Base-by-base conservation (phyloP, 192 early-diverging fungal genomes). In the Backusella sp. region DNA sequence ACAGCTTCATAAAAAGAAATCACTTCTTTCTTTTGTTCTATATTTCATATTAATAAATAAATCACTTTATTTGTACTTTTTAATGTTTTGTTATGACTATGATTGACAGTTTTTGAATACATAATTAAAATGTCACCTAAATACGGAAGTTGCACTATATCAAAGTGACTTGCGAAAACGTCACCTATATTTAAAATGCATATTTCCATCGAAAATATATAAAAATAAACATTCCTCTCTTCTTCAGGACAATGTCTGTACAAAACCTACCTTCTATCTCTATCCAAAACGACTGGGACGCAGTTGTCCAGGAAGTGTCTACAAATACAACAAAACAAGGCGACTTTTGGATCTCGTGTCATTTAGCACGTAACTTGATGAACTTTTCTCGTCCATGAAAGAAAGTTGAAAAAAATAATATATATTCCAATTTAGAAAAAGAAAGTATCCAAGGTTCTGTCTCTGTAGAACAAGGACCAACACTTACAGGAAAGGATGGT, bases 201-300 rank as follows among this genome's bases (percentile, higher is more conserved):
- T 32, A 32, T 39, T 39, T 39, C 8, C 11, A 39, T 39, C 11
- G 1, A 39, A 39, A 39, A 39, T 39, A 39, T 11, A 39, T 11
- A 39, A 39, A 37, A 37, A 37, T 12, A 39, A 3, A 8, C 37
- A 39, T 39, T 3, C 11, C 37, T 39, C 46, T n/a, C 46, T 44
- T 49, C 17, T 49, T 49, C 46, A 49, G 3, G 46, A 3, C 9
- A 41, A 73, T 73, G 72, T 35, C 52, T 4, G 11, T 73, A 26
- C 19, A 59, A 21, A 34, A 8, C 30, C 39, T 78, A 39, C 77
- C 80, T 14, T 81, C 79, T 66, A 77, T 86, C 35, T 85, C 85
- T 1, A 84, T 88, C 3, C 87, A 88, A 69, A 72, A 84, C 4
- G 87, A 88, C 72, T 88, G 87, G 87, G 78, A 81, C 23, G 79